Percentiles rank a stretch among this genome's conserved stretches.
Evolutionary conservation across 192 early-diverging fungal species (phyloP).

Genomic region (Mortierella alpina): DNA sequence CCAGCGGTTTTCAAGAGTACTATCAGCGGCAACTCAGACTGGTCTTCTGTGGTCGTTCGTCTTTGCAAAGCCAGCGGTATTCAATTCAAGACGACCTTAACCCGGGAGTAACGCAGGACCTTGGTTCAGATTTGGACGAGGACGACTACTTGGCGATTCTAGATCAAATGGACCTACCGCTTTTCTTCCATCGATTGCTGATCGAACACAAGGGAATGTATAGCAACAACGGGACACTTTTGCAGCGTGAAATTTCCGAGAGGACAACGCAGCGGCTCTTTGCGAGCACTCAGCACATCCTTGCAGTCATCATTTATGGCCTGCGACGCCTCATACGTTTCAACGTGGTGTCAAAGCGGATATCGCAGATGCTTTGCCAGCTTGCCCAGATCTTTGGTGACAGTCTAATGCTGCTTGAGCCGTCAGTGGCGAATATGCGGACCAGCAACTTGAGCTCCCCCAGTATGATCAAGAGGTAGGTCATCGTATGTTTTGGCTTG

Average conservation of each 20-base stretch:
- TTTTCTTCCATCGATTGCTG: slow-evolving; percentile 44
- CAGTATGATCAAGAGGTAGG: slow-evolving; percentile 5
- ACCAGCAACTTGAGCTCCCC: neutral
- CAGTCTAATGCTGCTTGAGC: slow-evolving; percentile 32
- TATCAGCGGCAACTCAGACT: slow-evolving; percentile 34
- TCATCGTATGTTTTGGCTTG: neutral
- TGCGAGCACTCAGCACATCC: slow-evolving; percentile 23
- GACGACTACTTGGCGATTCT: slow-evolving; percentile 56
- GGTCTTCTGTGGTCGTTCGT: slow-evolving; percentile 18
- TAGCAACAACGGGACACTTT: slow-evolving; percentile 19
- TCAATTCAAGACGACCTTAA: neutral
- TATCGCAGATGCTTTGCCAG: slow-evolving; percentile 55
- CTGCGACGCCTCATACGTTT: slow-evolving; percentile 23
- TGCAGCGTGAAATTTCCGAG: slow-evolving; percentile 33
- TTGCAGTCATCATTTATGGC: slow-evolving; percentile 23
- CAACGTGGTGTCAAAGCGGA: slow-evolving; percentile 23
- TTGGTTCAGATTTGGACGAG: slow-evolving; percentile 37
- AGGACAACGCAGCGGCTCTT: slow-evolving; percentile 23
- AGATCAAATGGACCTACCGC: slow-evolving; percentile 55
- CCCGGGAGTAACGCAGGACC: neutral
- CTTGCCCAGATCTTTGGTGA: slow-evolving; percentile 52
- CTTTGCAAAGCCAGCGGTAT: neutral
- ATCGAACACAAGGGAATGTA: slow-evolving; percentile 39
- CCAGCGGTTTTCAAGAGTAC: slow-evolving; percentile 18
- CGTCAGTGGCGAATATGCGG: neutral